phyloP scores from a whole-genome alignment of 78 protist species.

The Dictyostelium brefeldianum region DNA sequence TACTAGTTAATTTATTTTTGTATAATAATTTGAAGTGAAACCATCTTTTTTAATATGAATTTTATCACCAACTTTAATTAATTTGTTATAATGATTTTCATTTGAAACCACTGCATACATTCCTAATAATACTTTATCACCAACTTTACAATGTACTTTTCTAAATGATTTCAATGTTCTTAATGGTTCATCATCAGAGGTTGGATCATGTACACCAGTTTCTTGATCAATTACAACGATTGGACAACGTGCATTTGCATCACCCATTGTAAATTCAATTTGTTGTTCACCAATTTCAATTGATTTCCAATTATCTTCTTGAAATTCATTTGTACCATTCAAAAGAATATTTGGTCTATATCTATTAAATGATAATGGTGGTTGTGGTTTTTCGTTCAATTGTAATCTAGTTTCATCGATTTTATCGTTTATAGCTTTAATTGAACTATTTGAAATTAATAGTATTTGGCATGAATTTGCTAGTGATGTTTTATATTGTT shows the following conservation, averaged over 20 bases:
- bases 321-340: conserved; percentile 2
- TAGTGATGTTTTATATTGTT: conserved; percentile 10
- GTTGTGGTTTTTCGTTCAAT: conserved; percentile 18
- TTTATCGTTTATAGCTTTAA: conserved; percentile 12
- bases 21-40: background rate
- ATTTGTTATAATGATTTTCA: background rate
- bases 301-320: conserved; percentile 52
- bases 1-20: background rate
- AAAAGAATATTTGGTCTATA: conserved; percentile 54
- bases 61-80: background rate
- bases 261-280: background rate
- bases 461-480: conserved; percentile 33
- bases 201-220: conserved; percentile 37
- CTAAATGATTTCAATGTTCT: conserved; percentile 45
- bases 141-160: background rate
- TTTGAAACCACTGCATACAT: background rate
- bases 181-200: conserved; percentile 56
- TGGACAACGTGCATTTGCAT: conserved; percentile 34
- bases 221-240: conserved; percentile 11
- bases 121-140: conserved; percentile 18
- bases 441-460: conserved; percentile 33
- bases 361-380: background rate
- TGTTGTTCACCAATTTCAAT: background rate
- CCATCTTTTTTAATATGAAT: background rate
- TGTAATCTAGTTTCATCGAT: conserved; percentile 15